These are phyloP conservation scores for Sporothrix sp. DNA, from an alignment of 2,329 filamentous ascomycete species.

Conservation along the genomic window DNA sequence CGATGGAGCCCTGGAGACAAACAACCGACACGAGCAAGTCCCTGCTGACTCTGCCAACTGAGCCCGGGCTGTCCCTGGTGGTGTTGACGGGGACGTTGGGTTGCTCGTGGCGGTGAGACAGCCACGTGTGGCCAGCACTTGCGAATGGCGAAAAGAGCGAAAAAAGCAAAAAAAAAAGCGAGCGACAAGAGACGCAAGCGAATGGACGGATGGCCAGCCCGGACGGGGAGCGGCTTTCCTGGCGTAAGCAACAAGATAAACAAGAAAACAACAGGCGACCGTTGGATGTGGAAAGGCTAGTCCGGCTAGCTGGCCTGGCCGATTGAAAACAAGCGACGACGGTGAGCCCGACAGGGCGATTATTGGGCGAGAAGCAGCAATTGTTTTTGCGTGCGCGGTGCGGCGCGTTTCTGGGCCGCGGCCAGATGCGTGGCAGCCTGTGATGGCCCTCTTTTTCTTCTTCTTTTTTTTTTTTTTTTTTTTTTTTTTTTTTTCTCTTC, in stretches of 20 bases:
- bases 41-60: not conserved
- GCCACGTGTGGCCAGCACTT: conserved; percentile 10
- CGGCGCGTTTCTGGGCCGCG: conserved; percentile 5
- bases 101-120: conserved; percentile 12
- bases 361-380: conserved; percentile 2
- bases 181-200: too few relatives aligned
- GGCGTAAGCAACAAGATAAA: not conserved
- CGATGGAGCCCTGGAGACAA: too few relatives aligned
- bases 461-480: not conserved
- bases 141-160: not conserved
- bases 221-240: not conserved
- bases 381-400: not conserved
- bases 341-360: not conserved
- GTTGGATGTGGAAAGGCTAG: conserved; percentile 1
- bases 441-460: not conserved
- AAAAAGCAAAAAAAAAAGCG: too few relatives aligned
- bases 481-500: not conserved
- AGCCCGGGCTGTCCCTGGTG: not conserved
- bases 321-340: not conserved
- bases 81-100: not conserved
- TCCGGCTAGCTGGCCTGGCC: conserved; percentile 1
- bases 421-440: not conserved
- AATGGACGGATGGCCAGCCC: not conserved
- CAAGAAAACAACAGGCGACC: not conserved
- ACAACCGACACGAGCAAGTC: not conserved